Evolutionary conservation across 2,329 filamentous ascomycete species (phyloP).

Genomic region (Colletotrichum paranaense): DNA sequence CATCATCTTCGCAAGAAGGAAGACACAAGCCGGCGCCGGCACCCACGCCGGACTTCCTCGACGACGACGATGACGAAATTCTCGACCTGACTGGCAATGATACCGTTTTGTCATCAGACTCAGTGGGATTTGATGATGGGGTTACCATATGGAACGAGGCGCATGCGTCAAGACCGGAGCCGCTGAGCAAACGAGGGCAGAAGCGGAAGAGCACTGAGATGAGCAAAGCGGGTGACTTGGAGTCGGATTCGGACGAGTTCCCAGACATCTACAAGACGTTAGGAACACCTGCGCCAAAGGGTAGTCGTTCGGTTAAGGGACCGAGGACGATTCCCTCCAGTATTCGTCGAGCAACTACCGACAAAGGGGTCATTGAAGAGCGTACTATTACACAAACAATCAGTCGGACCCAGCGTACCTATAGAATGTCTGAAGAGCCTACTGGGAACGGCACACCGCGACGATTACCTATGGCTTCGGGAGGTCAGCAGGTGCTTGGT

Average conservation of each 20-base stretch:
- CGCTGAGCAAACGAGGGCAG: slow-evolving; percentile 52
- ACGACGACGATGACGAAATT: slow-evolving; percentile 41
- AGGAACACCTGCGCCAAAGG: slow-evolving; percentile 50
- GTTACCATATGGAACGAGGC: slow-evolving; percentile 57
- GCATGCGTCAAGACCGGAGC: slow-evolving; percentile 51
- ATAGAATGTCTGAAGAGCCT: slow-evolving; percentile 25
- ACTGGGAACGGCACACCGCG: slow-evolving; percentile 18
- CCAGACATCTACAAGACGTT: slow-evolving; percentile 65
- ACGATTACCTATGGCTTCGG: slow-evolving; percentile 13
- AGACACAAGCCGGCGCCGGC: slow-evolving; percentile 10
- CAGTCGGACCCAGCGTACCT: slow-evolving; percentile 38
- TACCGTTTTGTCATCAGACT: slow-evolving; percentile 47
- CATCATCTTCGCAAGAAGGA: slow-evolving; percentile 12
- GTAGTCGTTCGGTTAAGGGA: slow-evolving; percentile 42
- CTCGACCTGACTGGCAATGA: slow-evolving; percentile 54
- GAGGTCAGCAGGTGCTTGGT: slow-evolving; percentile 14
- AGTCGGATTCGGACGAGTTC: slow-evolving; percentile 57
- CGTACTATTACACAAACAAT: slow-evolving; percentile 38
- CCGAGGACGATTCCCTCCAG: slow-evolving; percentile 20
- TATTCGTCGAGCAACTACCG: slow-evolving; percentile 16
- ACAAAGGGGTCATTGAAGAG: slow-evolving; percentile 36
- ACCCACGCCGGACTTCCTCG: slow-evolving; percentile 26
- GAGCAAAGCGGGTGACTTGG: slow-evolving; percentile 45
- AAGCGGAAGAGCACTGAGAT: slow-evolving; percentile 66
- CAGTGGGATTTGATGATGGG: slow-evolving; percentile 49